Conservation (phyloP, 306 rosid genomes). For the Vachellia pachyceras region DNA sequence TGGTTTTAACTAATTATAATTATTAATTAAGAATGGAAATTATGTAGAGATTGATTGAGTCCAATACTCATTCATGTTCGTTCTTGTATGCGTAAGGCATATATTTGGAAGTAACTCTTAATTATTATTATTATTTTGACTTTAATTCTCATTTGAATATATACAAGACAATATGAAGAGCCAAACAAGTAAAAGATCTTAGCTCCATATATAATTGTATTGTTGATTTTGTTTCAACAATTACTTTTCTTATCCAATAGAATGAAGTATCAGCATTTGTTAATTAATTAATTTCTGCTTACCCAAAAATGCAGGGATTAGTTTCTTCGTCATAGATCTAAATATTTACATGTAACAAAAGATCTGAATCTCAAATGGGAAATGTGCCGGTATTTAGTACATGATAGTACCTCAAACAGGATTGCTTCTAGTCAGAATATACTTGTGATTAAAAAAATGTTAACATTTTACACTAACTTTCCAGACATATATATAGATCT, state of each 20-base stretch:
- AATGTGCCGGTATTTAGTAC: too few species aligned
- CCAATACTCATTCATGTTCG: conserved; percentile 17
- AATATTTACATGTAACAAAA: too few species aligned
- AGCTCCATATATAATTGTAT: neutral
- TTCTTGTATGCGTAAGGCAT: neutral
- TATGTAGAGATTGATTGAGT: conserved; percentile 1
- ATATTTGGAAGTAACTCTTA: neutral
- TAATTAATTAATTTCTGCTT: too few species aligned
- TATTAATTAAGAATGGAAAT: neutral
- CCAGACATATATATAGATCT: too few species aligned
- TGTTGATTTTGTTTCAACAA: neutral
- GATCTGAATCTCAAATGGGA: too few species aligned
- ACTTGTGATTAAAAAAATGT: too few species aligned
- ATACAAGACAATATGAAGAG: neutral
- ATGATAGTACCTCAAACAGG: too few species aligned
- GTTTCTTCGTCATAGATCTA: too few species aligned
- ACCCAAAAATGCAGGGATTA: neutral
- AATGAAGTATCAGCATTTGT: neutral
- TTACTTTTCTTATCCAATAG: conserved; percentile 13
- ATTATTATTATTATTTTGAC: neutral
- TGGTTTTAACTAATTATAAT: conserved; percentile 7
- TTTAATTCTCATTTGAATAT: too few species aligned
- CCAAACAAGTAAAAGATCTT: neutral
- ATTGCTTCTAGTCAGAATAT: too few species aligned
- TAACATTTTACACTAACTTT: too few species aligned